A percentile compares a stretch with the other conserved stretches of the same genome.
phyloP scores from a whole-genome alignment of 1,139 yeast genomes.

The Suhomyces ambrosiae region DNA sequence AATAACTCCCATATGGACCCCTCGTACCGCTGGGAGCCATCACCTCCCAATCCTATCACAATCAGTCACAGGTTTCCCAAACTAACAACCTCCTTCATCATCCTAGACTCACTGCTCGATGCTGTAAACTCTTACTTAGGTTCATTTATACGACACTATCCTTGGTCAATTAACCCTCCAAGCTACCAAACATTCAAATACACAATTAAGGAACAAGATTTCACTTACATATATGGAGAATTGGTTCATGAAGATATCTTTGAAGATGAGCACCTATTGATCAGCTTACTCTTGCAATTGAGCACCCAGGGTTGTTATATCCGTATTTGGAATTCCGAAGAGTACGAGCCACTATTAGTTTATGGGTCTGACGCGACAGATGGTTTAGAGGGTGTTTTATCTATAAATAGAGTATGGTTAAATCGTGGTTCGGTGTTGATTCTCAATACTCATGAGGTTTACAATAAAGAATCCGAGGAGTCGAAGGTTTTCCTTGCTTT shows the following conservation, averaged over 20 bases:
- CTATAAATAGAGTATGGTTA: constrained; percentile 48
- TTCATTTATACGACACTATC: constrained; percentile 44
- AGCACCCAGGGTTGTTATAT: constrained; percentile 36
- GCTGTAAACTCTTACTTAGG: constrained; percentile 22
- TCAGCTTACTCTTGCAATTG: constrained; percentile 41
- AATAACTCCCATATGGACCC: no score
- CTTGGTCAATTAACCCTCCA: constrained; percentile 27
- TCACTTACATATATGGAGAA: constrained; percentile 43
- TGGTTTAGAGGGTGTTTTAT: constrained; percentile 38
- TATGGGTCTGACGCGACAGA: constrained; percentile 40
- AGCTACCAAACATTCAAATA: constrained; percentile 4
- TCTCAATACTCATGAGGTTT: constrained; percentile 12
- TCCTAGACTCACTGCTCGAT: constrained; percentile 7
- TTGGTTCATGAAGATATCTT: constrained; percentile 44
- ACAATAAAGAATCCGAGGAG: neutral
- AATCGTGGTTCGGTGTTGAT: constrained; percentile 33
- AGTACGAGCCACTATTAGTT: constrained; percentile 57
- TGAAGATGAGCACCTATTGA: constrained; percentile 50
- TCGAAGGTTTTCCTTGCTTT: constrained; percentile 6
- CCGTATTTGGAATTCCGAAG: constrained; percentile 51
- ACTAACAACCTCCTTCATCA: constrained; percentile 6
- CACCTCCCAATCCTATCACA: constrained; percentile 8
- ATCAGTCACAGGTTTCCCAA: constrained; percentile 7
- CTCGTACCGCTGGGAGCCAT: constrained; percentile 9
- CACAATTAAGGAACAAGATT: constrained; percentile 3